Percentiles rank a stretch among this genome's conserved stretches.
phyloP scores from a whole-genome alignment of 306 rosid genomes.

The Castanopsis chinensis region DNA sequence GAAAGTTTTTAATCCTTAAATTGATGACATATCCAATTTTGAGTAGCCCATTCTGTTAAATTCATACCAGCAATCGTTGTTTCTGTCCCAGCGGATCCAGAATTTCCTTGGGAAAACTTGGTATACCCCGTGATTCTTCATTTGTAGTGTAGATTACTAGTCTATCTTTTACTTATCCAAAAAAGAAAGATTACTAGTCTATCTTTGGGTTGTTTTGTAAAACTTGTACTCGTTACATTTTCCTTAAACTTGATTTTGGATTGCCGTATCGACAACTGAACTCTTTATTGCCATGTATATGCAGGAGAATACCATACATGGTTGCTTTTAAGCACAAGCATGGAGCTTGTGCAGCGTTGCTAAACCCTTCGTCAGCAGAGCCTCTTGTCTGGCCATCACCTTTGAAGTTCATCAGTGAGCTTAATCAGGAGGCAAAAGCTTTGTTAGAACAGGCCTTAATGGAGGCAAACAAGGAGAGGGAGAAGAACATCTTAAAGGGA shows the following conservation, averaged over 20 bases:
- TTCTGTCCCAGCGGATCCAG: not conserved
- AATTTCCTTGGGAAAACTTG: not conserved
- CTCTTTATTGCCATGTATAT: slow-evolving; percentile 14
- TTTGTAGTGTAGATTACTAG: not conserved
- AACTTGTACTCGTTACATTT: not conserved
- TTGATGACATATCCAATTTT: not conserved
- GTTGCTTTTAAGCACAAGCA: slow-evolving; percentile 81
- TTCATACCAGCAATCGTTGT: not conserved
- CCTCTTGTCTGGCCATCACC: slow-evolving; percentile 99
- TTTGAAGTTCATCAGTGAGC: slow-evolving; percentile 89
- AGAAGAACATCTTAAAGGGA: slow-evolving; percentile 74
- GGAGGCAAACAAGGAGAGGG: slow-evolving; percentile 89
- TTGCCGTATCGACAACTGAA: slow-evolving; percentile 7
- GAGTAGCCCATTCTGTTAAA: not conserved
- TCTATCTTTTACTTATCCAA: not conserved
- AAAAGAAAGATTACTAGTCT: not conserved
- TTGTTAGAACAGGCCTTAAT: slow-evolving; percentile 79
- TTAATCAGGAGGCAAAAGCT: slow-evolving; percentile 76
- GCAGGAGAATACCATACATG: slow-evolving; percentile 83
- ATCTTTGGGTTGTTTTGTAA: not conserved
- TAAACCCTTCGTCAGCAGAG: slow-evolving; percentile 86
- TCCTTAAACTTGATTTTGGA: not conserved
- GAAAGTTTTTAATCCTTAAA: not conserved
- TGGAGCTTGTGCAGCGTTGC: slow-evolving; percentile 81
- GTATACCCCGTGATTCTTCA: not conserved